Evolutionary conservation across 768 basidiomycete species (phyloP), one percentile per base, ranked within the genome.

Genomic region (Tricholoma terreum): DNA sequence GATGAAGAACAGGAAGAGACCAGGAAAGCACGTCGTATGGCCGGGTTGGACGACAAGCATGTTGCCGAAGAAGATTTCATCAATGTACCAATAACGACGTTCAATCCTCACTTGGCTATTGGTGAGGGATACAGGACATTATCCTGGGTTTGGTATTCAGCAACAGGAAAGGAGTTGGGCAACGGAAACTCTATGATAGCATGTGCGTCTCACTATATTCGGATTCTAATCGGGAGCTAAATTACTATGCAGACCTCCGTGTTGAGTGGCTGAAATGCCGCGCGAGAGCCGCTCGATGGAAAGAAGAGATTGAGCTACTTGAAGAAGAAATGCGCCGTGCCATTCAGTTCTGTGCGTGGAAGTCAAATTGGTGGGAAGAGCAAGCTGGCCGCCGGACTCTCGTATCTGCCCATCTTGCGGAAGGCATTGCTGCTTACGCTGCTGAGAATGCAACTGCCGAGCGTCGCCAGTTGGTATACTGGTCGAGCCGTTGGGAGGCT

Each of bases 291-390:
- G 36, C 49, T 10, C 57, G 63, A 8, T 70, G 67, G 69, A 21
- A 30, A 12, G 69, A 70, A 49, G 69, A 70, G 54, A 59, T 65
- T 10, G 27, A 58, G 9, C 51, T 67, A 9, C 54, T 69, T n/a
- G 56, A 62, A 8, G 66, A 70, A 51, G 71, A 72, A 62, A 72
- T 71, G 71, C 22, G 63, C 7, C 51, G 68, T 3, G 59, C 59
- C 4, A 7, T 68, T 3, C 49, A 34, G 17, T 71, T 54, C 50
- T 58, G 61, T 11, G 33, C 49, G 21, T 67, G 65, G 67, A 60
- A 56, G 31, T 49, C 55, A 45, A 22, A 24, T 5, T 65, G 58
- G 62, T 61, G 60, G 60, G 50, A 52, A 11, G 50, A 50, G 35
- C 52, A 61, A 21, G 52, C n/a, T 12, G 27, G 19, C 19, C 34